These are phyloP conservation scores for Trichopus zeylanicus DNA, from an alignment of 116 monocot species.

Conservation along the genomic window DNA sequence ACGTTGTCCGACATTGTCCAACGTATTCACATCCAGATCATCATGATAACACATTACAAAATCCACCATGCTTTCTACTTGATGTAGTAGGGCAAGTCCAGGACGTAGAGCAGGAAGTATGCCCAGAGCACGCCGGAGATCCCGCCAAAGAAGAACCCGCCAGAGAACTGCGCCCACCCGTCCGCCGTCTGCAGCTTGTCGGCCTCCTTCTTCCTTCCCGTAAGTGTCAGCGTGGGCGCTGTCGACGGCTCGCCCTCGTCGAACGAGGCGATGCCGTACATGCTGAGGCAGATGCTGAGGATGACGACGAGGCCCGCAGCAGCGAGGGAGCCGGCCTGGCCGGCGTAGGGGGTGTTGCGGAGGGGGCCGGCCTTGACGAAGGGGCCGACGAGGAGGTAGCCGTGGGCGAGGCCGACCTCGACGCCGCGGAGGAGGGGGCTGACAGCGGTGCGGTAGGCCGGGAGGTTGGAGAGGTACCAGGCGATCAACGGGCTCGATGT, in stretches of 20 bases:
- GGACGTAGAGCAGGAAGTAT: constrained; percentile 93
- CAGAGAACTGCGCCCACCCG: constrained; percentile 84
- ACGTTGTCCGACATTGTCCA: too few relatives aligned
- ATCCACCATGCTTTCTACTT: too few relatives aligned
- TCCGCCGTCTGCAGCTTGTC: constrained; percentile 96
- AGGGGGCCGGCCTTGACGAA: constrained; percentile 91
- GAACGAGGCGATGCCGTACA: constrained; percentile 93
- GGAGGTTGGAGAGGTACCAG: constrained; percentile 99
- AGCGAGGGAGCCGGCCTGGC: constrained; percentile 75
- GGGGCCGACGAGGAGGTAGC: constrained; percentile 88
- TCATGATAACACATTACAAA: too few relatives aligned
- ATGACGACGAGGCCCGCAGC: constrained; percentile 87
- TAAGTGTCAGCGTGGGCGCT: constrained; percentile 74
- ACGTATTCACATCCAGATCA: too few relatives aligned
- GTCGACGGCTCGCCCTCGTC: constrained; percentile 77
- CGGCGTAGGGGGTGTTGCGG: constrained; percentile 74
- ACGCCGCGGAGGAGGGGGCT: constrained; percentile 92
- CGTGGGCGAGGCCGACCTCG: constrained; percentile 94
- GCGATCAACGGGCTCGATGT: constrained; percentile 86
- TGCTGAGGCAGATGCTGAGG: constrained; percentile 78
- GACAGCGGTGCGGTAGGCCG: constrained; percentile 93
- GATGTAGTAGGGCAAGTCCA: constrained; percentile 90
- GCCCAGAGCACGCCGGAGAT: constrained; percentile 90
- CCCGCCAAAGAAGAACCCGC: constrained; percentile 97
- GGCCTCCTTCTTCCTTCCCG: constrained; percentile 89